Base-by-base conservation (phyloP, 441 rosid genomes). In the Adansonia gregorii region DNA sequence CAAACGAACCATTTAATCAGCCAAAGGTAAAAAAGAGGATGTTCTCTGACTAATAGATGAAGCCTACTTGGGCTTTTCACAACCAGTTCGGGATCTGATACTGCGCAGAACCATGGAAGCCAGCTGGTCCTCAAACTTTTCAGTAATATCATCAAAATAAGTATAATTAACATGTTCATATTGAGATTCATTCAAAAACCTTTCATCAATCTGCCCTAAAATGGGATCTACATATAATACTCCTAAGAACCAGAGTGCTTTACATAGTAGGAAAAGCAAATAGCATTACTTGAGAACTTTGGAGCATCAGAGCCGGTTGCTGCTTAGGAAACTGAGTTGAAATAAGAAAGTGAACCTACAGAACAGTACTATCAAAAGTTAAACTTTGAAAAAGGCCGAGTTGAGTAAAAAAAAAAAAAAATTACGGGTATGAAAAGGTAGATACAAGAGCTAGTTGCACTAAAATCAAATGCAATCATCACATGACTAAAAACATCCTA, bases 281-380 rank as follows among this genome's bases (percentile, higher is more conserved):
- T 49, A 55, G 39, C 20, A 82, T 81, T 67, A 95, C 99, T 97
- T 91, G 94, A 74, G 87, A 86, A 87, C 99, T 95, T 79, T 91
- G 97, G 74, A 95, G 92, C 84, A 89, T 81, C 78, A 95, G 76
- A 79, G 85, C 80, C 52, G 99, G 97, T 77, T 87, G 98, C 74
- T 91, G 93, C 86, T 89, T 95, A 6, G 98, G 99, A 84, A 92
- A 94, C 82, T 88, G 95, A 67, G 92, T 82, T 83, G 95, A 76
- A 75, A 95, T 74, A 73, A 79, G 78, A 82, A 95, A 68, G 81
- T 91, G 90, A 74, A 91, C 95, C 99, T 94, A 86, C 77, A 80
- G 48, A 74, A 77, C 8, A 77, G 65, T 35, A 78, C 39, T 43
- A 35, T 76, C 20, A 35, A 66, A 43, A 70, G 43, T 73, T 59